phyloP scores from a whole-genome alignment of 441 rosid species.

The Oxalis stricta region DNA sequence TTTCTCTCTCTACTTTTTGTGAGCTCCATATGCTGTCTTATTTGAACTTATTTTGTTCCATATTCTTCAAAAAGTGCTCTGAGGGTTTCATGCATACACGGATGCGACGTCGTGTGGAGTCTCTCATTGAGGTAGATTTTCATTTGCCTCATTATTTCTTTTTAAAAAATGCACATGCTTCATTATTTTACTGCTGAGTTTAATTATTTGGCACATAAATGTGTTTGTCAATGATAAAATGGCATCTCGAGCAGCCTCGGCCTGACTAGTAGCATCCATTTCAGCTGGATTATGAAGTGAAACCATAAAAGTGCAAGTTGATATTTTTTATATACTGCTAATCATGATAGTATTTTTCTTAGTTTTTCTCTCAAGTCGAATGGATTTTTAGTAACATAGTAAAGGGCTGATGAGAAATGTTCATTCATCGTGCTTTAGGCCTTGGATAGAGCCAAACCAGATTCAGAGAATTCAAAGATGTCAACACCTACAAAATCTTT shows the following conservation, averaged over 20 bases:
- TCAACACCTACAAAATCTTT: slow-evolving; percentile 57
- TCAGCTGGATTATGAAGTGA: not conserved
- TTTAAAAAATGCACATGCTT: not conserved
- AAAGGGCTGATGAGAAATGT: not conserved
- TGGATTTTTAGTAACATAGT: not conserved
- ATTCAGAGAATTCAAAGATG: slow-evolving; percentile 37
- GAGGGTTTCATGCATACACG: slow-evolving; percentile 96
- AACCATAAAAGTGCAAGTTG: too few species aligned
- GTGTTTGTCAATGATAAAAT: too few species aligned
- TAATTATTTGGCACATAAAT: too few species aligned
- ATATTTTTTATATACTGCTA: not conserved
- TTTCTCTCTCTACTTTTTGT: too few species aligned
- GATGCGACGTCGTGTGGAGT: slow-evolving; percentile 87
- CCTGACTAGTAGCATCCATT: not conserved
- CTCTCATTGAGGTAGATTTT: slow-evolving; percentile 63
- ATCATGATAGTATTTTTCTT: not conserved
- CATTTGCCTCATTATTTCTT: not conserved
- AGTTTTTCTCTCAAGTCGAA: not conserved
- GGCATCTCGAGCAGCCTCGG: too few species aligned
- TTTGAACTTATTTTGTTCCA: slow-evolving; percentile 6
- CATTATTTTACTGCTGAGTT: not conserved
- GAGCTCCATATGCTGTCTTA: slow-evolving; percentile 1
- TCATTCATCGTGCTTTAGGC: slow-evolving; percentile 30
- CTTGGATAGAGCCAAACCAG: slow-evolving; percentile 79
- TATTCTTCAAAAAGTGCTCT: slow-evolving; percentile 38